These are phyloP conservation scores for Fusarium nygamai DNA, from an alignment of 2,329 filamentous ascomycete species.

Conservation along the genomic window DNA sequence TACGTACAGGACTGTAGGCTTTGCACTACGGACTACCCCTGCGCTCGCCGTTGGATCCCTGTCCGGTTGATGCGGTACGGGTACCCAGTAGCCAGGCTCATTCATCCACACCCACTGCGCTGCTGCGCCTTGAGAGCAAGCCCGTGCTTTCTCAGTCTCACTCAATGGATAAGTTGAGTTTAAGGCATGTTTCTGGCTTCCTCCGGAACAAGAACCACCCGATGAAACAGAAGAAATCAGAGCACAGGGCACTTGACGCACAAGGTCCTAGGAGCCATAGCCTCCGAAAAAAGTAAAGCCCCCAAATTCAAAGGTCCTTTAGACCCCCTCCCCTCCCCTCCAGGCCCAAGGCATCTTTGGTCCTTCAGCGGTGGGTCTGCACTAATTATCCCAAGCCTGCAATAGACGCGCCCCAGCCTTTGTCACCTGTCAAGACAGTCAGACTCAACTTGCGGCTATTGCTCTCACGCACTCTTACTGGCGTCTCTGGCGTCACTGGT, in stretches of 20 bases:
- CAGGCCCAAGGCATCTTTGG: constrained; percentile 43
- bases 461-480: constrained; percentile 42
- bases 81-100: constrained; percentile 32
- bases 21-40: constrained; percentile 2
- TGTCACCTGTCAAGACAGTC: constrained; percentile 48
- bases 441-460: constrained; percentile 45
- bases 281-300: constrained; percentile 30
- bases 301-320: constrained; percentile 35
- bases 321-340: constrained; percentile 13
- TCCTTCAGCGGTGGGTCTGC: constrained; percentile 38
- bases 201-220: constrained; percentile 22
- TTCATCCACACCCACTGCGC: constrained; percentile 37
- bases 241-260: constrained; percentile 35
- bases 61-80: constrained; percentile 17
- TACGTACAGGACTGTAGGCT: neutral
- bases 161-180: constrained; percentile 28
- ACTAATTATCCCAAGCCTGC: constrained; percentile 42
- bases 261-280: constrained; percentile 22
- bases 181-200: constrained; percentile 7
- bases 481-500: constrained; percentile 45
- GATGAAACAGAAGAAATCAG: constrained; percentile 26
- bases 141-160: constrained; percentile 27
- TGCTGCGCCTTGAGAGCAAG: constrained; percentile 44
- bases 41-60: constrained; percentile 16
- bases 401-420: constrained; percentile 44